Evolutionary conservation across 2,329 filamentous ascomycete genomes (phyloP), one percentile per base, ranked within the genome.

Genomic region (Diaporthe citriasiana): DNA sequence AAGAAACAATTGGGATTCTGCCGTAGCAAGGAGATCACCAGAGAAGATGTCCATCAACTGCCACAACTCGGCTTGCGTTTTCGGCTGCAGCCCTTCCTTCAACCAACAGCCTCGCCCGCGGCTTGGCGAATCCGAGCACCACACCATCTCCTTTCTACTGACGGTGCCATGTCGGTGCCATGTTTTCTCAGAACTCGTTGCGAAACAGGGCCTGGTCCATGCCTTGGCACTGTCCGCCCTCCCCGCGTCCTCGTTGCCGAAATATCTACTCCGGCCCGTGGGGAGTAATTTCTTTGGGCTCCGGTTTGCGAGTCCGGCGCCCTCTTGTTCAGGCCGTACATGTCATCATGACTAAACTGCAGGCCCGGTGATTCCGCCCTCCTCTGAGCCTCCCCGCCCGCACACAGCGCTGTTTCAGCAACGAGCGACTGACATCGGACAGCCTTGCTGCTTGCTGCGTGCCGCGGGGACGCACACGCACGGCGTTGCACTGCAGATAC

Each of bases 401-500:
- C 60, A 25, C 45, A 63, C 55, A 45, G 45, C 30, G 65, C 30
- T 69, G 73, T 72, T 69, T 60, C 55, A 68, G 50, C 42, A 50
- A 25, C 47, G 38, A 63, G 22, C 25, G 45, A 45, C 47, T 72
- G 57, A 56, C 69, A 66, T 51, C 68, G 19, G 50, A 60, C 70
- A 66, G 53, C 63, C 55, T 72, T 74, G 53, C 63, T 69, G 30
- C 59, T 35, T 57, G 53, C 40, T 63, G 45, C 42, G 45, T 53
- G 53, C 70, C 70, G 63, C 63, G 47, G 47, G 56, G 73, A 47
- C 47, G 63, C 55, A 66, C 55, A 51, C 45, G 55, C 55, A 63
- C 56, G 55, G 70, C 60, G 73, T 74, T 74, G 73, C 73, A 74
- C 63, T 73, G 73, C 73, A 72, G 73, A 47, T 51, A 70, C 63